Percentiles rank a stretch among this genome's conserved stretches.
phyloP scores from a whole-genome alignment of 176 grass and related monocot genomes.

The Phragmites australis region DNA sequence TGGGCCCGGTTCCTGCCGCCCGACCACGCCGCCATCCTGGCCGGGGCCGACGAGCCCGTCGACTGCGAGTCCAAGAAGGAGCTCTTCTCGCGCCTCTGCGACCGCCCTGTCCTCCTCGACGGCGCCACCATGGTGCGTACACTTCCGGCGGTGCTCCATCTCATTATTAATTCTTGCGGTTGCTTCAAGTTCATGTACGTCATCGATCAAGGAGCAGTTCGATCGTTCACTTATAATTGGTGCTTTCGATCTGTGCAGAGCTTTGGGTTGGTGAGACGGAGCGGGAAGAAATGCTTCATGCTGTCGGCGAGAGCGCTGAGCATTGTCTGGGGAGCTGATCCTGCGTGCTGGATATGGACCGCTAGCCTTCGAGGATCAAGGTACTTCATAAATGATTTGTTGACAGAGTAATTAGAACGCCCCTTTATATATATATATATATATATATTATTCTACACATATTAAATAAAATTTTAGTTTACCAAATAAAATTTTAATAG shows the following conservation, averaged over 20 bases:
- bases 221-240: too few relatives aligned
- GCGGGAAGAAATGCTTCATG: constrained; percentile 81
- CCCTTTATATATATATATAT: too few relatives aligned
- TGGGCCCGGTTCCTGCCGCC: constrained; percentile 66
- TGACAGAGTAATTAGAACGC: too few relatives aligned
- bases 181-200: too few relatives aligned
- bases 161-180: too few relatives aligned
- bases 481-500: too few relatives aligned
- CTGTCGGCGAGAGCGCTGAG: constrained; percentile 70
- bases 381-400: not conserved
- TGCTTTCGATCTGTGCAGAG: too few relatives aligned
- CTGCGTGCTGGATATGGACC: constrained; percentile 56
- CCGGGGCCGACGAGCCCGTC: constrained; percentile 38
- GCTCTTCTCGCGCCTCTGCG: constrained; percentile 67
- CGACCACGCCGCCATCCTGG: constrained; percentile 50
- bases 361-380: constrained; percentile 56
- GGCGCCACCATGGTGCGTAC: constrained; percentile 69
- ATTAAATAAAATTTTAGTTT: too few relatives aligned
- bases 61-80: constrained; percentile 55
- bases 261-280: constrained; percentile 62
- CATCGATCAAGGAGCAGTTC: too few relatives aligned
- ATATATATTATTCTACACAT: too few relatives aligned
- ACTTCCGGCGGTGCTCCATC: too few relatives aligned
- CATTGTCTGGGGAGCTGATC: constrained; percentile 54
- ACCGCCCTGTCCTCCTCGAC: constrained; percentile 66